Evolutionary conservation across 2,329 filamentous ascomycete genomes (phyloP).

Genomic region (Fusarium solani-melongenae): DNA sequence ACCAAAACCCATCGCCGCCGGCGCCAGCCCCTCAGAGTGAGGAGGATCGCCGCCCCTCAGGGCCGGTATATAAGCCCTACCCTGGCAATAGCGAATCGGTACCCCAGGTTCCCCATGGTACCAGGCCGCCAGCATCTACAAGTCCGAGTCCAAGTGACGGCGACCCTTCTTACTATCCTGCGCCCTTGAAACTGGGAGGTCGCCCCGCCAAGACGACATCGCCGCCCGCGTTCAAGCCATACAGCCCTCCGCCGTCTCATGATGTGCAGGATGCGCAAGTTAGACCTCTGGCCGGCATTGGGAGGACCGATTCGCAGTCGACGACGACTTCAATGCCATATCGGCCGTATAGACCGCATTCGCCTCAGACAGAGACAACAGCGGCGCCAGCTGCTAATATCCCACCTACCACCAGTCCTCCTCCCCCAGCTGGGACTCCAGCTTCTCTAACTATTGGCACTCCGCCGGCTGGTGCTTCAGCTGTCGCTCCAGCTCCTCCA

Average conservation of each 20-base stretch:
- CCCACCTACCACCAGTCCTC: slow-evolving; percentile 16
- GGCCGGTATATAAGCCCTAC: slow-evolving; percentile 31
- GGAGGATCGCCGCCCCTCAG: slow-evolving; percentile 15
- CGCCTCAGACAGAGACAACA: slow-evolving; percentile 20
- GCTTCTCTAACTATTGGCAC: not conserved
- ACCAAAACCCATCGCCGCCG: not conserved
- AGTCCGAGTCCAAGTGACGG: slow-evolving; percentile 19
- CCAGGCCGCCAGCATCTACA: slow-evolving; percentile 23
- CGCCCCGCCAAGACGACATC: slow-evolving; percentile 37
- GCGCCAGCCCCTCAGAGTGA: not conserved
- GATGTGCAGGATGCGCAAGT: slow-evolving; percentile 14
- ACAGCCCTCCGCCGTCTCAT: slow-evolving; percentile 39
- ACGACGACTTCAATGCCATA: slow-evolving; percentile 40
- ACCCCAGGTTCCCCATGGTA: slow-evolving; percentile 25
- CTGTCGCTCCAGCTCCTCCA: slow-evolving; percentile 2
- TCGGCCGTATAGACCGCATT: slow-evolving; percentile 45
- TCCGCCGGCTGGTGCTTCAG: not conserved
- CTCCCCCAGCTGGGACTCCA: slow-evolving; percentile 10
- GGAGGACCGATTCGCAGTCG: slow-evolving; percentile 35
- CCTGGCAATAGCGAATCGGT: slow-evolving; percentile 16
- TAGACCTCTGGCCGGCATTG: slow-evolving; percentile 13
- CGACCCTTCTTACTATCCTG: slow-evolving; percentile 36
- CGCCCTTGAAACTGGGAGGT: slow-evolving; percentile 43
- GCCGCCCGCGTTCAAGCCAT: slow-evolving; percentile 43
- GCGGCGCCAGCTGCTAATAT: not conserved